Percentiles rank a stretch among this genome's conserved stretches.
These are phyloP conservation scores for Clavulina sp. DNA, from an alignment of 768 basidiomycete genomes.

Conservation along the genomic window DNA sequence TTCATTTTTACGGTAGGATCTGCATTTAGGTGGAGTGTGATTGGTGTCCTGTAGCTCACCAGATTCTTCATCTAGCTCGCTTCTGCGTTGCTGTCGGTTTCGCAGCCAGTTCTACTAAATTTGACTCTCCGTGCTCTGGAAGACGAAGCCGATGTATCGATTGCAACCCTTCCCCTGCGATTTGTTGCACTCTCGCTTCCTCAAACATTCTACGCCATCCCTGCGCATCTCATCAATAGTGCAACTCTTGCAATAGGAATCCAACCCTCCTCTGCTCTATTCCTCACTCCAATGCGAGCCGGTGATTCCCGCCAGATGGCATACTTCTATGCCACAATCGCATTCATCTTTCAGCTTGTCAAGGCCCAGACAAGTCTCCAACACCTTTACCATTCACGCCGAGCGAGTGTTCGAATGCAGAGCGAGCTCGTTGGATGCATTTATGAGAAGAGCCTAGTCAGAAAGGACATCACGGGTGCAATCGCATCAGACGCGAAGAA, in stretches of 20 bases:
- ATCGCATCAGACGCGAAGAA: constrained; percentile 2
- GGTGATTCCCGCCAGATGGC: constrained; percentile 8
- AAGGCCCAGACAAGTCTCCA: constrained; percentile 11
- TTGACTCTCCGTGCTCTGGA: background rate
- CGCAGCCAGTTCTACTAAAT: background rate
- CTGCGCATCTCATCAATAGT: background rate
- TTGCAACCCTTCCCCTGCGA: background rate
- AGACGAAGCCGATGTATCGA: background rate
- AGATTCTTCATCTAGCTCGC: background rate
- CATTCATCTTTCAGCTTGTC: constrained; percentile 8
- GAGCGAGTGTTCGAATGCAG: constrained; percentile 9
- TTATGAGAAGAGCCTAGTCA: constrained; percentile 11
- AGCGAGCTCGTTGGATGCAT: constrained; percentile 2
- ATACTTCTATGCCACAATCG: constrained; percentile 11
- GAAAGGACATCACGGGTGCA: constrained; percentile 6
- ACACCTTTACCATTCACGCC: constrained; percentile 11
- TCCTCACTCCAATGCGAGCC: too few species aligned
- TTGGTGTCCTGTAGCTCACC: background rate
- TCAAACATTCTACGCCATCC: background rate
- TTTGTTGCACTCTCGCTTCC: background rate
- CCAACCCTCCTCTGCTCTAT: too few species aligned
- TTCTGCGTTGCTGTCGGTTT: background rate
- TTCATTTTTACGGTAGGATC: constrained; percentile 7
- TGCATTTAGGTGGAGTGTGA: background rate
- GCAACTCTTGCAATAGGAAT: background rate